Evolutionary conservation across 805 yeast genomes (phyloP).

Genomic region (Hanseniaspora valbyensis): DNA sequence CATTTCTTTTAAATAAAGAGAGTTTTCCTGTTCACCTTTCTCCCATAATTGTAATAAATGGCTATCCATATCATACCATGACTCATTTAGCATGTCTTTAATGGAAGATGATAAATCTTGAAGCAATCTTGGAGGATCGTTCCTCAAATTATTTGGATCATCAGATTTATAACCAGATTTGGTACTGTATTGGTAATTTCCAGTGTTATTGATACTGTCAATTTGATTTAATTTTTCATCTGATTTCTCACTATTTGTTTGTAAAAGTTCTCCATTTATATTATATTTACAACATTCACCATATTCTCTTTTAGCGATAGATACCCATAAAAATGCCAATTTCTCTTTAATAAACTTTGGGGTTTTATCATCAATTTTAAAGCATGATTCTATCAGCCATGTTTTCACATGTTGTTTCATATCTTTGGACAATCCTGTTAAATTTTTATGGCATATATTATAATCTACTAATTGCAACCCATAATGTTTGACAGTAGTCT

Average conservation of each 20-base stretch:
- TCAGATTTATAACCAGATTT: constrained; percentile 20
- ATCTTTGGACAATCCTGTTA: constrained; percentile 20
- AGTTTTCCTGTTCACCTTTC: constrained; percentile 38
- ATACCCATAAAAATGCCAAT: constrained; percentile 81
- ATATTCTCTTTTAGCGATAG: constrained; percentile 84
- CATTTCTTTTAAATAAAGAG: constrained; percentile 43
- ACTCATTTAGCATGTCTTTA: constrained; percentile 39
- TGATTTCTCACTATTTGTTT: constrained; percentile 6
- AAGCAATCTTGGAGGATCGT: constrained; percentile 10
- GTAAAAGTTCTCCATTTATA: constrained; percentile 11
- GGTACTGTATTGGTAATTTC: constrained; percentile 15
- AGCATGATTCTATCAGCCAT: constrained; percentile 76
- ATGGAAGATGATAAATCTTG: constrained; percentile 6
- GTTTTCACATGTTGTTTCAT: constrained; percentile 51
- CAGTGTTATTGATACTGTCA: background rate
- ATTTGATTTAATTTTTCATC: background rate
- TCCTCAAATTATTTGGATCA: constrained; percentile 8
- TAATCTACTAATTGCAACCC: constrained; percentile 73
- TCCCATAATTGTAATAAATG: constrained; percentile 69
- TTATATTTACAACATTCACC: constrained; percentile 49
- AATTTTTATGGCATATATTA: constrained; percentile 40
- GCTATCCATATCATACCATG: constrained; percentile 84
- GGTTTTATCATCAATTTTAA: constrained; percentile 48
- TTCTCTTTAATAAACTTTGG: constrained; percentile 88
- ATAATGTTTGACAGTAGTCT: constrained; percentile 73